Evolutionary conservation across 108 stramenopile genomes (phyloP).

Genomic region (Conticribra weissflogii): DNA sequence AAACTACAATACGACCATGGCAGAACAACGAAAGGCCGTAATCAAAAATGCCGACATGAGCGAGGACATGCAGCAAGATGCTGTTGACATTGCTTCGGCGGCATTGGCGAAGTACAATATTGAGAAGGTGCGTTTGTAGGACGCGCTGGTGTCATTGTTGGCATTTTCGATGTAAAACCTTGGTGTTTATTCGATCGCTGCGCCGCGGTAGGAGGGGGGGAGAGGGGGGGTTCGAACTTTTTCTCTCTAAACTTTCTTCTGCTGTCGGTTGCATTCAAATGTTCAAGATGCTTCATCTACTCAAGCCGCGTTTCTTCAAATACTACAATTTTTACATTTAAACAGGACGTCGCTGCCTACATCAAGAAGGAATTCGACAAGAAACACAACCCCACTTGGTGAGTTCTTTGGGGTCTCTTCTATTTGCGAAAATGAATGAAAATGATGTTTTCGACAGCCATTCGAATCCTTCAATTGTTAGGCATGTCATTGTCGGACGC

Average conservation of each 20-base stretch:
- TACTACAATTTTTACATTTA: slow-evolving; percentile 16
- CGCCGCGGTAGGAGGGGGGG: too few species aligned
- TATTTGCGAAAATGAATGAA: too few species aligned
- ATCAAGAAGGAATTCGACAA: slow-evolving; percentile 99
- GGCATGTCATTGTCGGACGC: slow-evolving; percentile 91
- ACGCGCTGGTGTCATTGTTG: background rate
- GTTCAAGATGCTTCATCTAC: too few species aligned
- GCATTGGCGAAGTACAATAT: slow-evolving; percentile 99
- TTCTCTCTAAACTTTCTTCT: too few species aligned
- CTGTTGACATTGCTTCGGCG: slow-evolving; percentile 98
- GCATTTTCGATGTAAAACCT: too few species aligned
- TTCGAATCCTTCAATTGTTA: slow-evolving; percentile 15
- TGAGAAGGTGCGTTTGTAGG: slow-evolving; percentile 85
- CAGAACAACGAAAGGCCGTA: slow-evolving; percentile 97
- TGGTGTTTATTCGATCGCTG: too few species aligned
- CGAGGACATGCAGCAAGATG: slow-evolving; percentile 99
- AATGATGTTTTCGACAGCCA: too few species aligned
- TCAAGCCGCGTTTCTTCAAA: background rate
- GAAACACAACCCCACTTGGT: slow-evolving; percentile 99
- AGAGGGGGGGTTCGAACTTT: too few species aligned
- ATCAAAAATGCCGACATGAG: slow-evolving; percentile 99
- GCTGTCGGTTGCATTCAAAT: too few species aligned
- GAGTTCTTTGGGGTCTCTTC: too few species aligned
- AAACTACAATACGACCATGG: slow-evolving; percentile 50
- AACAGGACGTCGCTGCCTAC: slow-evolving; percentile 97